These are phyloP conservation scores for Neurospora pannonica DNA, from an alignment of 495 filamentous ascomycete species.

Conservation along the genomic window DNA sequence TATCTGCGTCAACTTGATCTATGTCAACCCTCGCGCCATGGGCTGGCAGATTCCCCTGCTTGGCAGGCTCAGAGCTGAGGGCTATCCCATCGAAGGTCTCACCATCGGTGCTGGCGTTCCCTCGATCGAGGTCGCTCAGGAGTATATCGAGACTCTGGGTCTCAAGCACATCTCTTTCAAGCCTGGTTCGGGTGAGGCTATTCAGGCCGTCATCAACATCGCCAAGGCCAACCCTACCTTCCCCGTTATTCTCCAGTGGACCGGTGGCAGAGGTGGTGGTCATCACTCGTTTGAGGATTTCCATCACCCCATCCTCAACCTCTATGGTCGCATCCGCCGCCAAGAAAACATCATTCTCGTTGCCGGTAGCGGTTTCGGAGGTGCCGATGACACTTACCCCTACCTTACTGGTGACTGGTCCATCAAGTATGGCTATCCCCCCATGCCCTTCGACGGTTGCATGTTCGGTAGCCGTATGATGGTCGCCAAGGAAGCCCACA, in stretches of 20 bases:
- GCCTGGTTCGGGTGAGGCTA: conserved; percentile 80
- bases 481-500: conserved; percentile 91
- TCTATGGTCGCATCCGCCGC: conserved; percentile 77
- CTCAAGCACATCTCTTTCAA: conserved; percentile 95
- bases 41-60: conserved; percentile 94
- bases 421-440: conserved; percentile 70
- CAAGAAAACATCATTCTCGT: conserved; percentile 80
- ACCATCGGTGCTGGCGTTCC: conserved; percentile 93
- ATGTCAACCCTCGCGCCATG: conserved; percentile 94
- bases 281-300: conserved; percentile 96
- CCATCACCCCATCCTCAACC: conserved; percentile 82
- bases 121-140: conserved; percentile 85
- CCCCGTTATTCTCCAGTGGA: conserved; percentile 90
- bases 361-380: conserved; percentile 87
- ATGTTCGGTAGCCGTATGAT: conserved; percentile 89
- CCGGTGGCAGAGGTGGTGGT: conserved; percentile 84
- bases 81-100: conserved; percentile 87
- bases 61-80: conserved; percentile 71
- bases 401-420: conserved; percentile 89
- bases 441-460: conserved; percentile 90
- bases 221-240: conserved; percentile 84
- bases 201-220: conserved; percentile 85
- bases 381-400: conserved; percentile 83
- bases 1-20: conserved; percentile 91
- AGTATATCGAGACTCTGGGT: conserved; percentile 89